Evolutionary conservation across 78 protist species (phyloP).

Genomic region (Monosiga brevicollis): DNA sequence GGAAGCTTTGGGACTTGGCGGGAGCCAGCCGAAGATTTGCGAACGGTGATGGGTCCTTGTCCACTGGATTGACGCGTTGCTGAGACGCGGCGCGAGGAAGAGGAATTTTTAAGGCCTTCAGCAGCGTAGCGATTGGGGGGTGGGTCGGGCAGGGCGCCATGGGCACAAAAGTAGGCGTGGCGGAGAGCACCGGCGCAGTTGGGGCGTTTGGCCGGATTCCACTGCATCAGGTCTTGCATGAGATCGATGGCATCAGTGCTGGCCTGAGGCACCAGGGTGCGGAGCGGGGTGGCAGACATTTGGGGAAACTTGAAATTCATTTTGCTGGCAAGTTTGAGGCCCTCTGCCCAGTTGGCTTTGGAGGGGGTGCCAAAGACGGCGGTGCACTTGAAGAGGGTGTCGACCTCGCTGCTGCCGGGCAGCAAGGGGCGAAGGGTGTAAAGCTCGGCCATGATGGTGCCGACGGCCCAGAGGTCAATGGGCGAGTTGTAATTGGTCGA

Average conservation of each 20-base stretch:
- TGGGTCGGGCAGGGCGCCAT: neutral
- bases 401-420: constrained; percentile 86
- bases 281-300: constrained; percentile 38
- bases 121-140: neutral
- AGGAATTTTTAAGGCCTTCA: no score
- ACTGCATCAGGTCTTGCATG: constrained; percentile 59
- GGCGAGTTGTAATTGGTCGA: constrained; percentile 52
- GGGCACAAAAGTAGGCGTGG: constrained; percentile 66
- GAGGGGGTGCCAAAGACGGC: constrained; percentile 84
- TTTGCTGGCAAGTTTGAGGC: constrained; percentile 43
- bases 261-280: constrained; percentile 52
- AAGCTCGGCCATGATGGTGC: constrained; percentile 93
- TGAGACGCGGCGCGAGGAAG: no score
- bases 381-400: constrained; percentile 71
- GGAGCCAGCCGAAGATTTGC: no score
- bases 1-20: no score
- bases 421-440: constrained; percentile 78
- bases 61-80: no score
- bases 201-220: constrained; percentile 80
- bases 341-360: constrained; percentile 61
- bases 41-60: no score
- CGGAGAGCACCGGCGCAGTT: constrained; percentile 66
- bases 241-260: constrained; percentile 72
- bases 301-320: constrained; percentile 71
- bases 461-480: constrained; percentile 83